Base-by-base conservation (phyloP, 2,329 filamentous ascomycete genomes). In the Colletotrichum sidae region DNA sequence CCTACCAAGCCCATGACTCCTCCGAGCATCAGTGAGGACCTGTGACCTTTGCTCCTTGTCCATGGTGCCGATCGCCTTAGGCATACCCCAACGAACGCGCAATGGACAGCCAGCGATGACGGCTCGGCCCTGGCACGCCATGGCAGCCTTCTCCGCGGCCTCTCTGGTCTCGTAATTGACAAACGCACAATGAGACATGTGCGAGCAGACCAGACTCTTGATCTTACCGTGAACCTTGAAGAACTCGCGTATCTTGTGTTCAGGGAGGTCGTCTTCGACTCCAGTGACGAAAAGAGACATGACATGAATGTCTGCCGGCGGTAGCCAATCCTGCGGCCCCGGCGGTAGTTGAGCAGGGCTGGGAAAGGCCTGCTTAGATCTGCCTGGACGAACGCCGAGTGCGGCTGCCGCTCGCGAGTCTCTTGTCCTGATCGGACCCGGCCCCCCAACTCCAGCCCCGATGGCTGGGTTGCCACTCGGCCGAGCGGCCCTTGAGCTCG, bases 181-280 rank as follows among this genome's bases (percentile, higher is more conserved):
- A 75, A 98, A 99, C 1, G 96, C 96, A 77, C 94, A 98, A 75
- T 98, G 96, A 13, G 95, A 95, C 82, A 97, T 94, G 80, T 99
- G 96, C 7, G 94, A 97, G 78, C 96, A 98, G 42, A 99, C 91
- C 13, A 99, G 81, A 34, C 94, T 97, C 72, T 96, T 92, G 66
- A 99, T 90, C 74, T 95, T 93, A 68, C 96, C 96, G 72, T 94
- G 94, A 15, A 88, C 87, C 67, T 93, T 89, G 82, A 99, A 99
- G 78, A 96, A 96, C 2, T 93, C 91, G 52, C 96, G 92, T 34
- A 99, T 84, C 72, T 94, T 94, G 78, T 94, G 90, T 78, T 99
- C 96, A 2, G 95, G 94, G 7, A 99, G 84, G 73, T 99, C 96
- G 75, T 99, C 96, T 77, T 99, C 96, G 2, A 99, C 89, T 8